Evolutionary conservation across 1,139 yeast species (phyloP).

Genomic region (Magnusiomyces suaveolens): DNA sequence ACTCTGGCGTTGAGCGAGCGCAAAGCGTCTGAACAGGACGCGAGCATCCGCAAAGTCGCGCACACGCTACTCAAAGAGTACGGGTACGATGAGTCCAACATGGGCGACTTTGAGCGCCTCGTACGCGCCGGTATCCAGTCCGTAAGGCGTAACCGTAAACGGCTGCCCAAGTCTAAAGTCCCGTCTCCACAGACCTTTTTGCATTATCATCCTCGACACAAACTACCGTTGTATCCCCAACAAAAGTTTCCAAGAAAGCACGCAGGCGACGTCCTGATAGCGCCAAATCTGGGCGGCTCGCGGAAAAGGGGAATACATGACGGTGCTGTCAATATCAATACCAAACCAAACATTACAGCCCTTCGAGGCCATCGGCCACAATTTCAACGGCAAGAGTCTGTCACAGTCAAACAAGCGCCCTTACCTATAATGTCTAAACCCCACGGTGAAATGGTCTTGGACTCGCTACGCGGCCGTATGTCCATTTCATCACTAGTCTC

Average conservation of each 20-base stretch:
- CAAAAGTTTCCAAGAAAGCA: not conserved
- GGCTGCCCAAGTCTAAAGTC: constrained; percentile 34
- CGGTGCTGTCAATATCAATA: constrained; percentile 8
- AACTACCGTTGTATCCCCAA: not conserved
- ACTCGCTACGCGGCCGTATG: constrained; percentile 7
- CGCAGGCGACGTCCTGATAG: not conserved
- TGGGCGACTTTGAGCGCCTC: constrained; percentile 72
- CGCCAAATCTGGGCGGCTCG: not conserved
- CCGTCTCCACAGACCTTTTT: not conserved
- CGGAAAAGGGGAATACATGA: not conserved
- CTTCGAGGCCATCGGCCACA: not conserved
- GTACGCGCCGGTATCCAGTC: constrained; percentile 90
- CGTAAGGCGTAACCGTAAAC: constrained; percentile 56
- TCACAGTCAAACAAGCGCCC: not conserved
- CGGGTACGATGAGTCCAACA: constrained; percentile 48
- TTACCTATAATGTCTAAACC: not conserved
- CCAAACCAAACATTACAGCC: not conserved
- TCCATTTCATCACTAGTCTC: constrained; percentile 13
- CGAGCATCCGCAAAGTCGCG: constrained; percentile 67
- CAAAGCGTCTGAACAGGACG: constrained; percentile 90
- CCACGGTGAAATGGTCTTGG: not conserved
- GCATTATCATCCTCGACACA: not conserved
- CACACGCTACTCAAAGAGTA: constrained; percentile 66
- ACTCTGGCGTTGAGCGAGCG: constrained; percentile 61
- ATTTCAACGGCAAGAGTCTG: not conserved